Percentiles rank a stretch among this genome's conserved stretches.
Evolutionary conservation across 1,284 basidiomycete genomes (phyloP).

Genomic region (Irpex sp.): DNA sequence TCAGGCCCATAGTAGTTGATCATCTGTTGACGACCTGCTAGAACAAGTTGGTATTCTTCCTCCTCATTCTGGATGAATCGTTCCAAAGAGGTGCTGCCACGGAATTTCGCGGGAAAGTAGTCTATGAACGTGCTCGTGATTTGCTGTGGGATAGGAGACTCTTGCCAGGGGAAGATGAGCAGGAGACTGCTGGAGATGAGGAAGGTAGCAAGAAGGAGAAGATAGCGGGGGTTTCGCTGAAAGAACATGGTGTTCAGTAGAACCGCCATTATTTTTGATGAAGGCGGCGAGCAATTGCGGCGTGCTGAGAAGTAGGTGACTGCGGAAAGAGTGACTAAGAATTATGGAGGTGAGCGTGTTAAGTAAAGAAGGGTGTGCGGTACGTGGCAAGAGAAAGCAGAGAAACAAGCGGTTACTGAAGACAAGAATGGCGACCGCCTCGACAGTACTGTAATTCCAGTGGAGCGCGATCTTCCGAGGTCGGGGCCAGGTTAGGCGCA

Average conservation of each 20-base stretch:
- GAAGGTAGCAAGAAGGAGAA: constrained; percentile 6
- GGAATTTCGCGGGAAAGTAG: constrained; percentile 8
- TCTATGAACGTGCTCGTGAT: background rate
- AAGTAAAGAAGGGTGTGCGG: background rate
- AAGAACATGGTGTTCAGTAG: constrained; percentile 4
- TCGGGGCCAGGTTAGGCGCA: background rate
- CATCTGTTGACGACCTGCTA: constrained; percentile 2
- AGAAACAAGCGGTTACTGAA: background rate
- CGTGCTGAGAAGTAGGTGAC: background rate
- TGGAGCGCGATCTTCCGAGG: background rate
- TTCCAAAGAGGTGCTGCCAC: constrained; percentile 3
- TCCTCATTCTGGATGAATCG: constrained; percentile 8
- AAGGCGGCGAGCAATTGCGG: background rate
- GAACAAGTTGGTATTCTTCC: constrained; percentile 3
- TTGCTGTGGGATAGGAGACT: background rate
- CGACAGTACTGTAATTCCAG: background rate
- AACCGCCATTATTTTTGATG: constrained; percentile 1
- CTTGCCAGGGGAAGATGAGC: constrained; percentile 2
- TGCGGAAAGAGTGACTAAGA: background rate
- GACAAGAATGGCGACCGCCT: background rate
- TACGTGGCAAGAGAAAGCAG: background rate
- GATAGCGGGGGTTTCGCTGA: constrained; percentile 12
- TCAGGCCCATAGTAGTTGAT: constrained; percentile 7
- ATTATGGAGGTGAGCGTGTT: background rate
- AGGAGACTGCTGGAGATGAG: constrained; percentile 11